Percentiles rank a stretch among this genome's conserved stretches.
Conservation (phyloP, 208 protist genomes). For the Leishmania amazonensis region DNA sequence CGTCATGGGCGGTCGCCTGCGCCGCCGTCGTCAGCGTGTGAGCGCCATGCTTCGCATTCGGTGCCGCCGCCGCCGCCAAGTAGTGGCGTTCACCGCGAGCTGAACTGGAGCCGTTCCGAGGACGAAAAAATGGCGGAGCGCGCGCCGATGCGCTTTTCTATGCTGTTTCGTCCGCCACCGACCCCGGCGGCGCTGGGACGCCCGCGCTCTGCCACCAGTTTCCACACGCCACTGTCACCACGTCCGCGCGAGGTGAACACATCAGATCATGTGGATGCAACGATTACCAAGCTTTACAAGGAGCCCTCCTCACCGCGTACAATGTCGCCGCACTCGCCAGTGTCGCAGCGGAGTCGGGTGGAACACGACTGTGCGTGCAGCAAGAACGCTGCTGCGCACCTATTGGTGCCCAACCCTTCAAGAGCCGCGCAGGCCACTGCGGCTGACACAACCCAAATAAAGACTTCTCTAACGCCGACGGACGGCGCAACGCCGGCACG, state of each 20-base stretch:
- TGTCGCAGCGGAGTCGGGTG: conserved; percentile 12
- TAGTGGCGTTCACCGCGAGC: conserved; percentile 26
- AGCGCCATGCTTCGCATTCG: neutral
- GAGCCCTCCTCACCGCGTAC: conserved; percentile 18
- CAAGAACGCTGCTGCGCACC: neutral
- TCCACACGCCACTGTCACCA: conserved; percentile 15
- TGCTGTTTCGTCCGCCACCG: conserved; percentile 28
- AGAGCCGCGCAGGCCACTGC: neutral
- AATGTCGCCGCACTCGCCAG: conserved; percentile 18
- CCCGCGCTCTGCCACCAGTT: neutral
- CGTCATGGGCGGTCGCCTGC: conserved; percentile 15
- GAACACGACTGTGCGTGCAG: neutral
- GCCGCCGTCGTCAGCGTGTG: conserved; percentile 1
- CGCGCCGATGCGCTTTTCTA: conserved; percentile 48
- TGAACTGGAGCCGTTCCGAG: conserved; percentile 27
- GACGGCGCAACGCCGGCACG: neutral
- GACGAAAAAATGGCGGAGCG: conserved; percentile 14
- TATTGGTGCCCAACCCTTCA: neutral
- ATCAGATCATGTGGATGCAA: conserved; percentile 9
- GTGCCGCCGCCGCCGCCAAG: neutral
- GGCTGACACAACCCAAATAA: neutral
- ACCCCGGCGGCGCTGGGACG: neutral
- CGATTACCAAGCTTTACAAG: conserved; percentile 4
- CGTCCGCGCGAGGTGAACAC: conserved; percentile 40
- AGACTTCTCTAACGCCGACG: neutral